phyloP scores from a whole-genome alignment of 1,284 basidiomycete genomes.

The Trichosporon coremiiforme region DNA sequence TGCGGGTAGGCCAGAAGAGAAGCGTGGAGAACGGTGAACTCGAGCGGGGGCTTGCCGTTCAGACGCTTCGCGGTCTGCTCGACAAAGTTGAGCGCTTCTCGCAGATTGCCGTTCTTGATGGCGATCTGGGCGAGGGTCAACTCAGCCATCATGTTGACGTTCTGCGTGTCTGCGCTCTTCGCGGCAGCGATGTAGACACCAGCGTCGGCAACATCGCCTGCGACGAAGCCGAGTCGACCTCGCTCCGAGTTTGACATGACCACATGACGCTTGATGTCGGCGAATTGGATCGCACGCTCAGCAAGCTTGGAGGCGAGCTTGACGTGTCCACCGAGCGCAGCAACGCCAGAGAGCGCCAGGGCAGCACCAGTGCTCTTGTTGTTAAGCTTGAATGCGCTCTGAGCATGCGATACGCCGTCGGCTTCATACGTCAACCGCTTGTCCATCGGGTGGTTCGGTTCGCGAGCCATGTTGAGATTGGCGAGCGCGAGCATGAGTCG shows the following conservation, averaged over 20 bases:
- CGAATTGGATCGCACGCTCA: conserved; percentile 87
- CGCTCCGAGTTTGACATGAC: conserved; percentile 75
- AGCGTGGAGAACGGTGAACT: conserved; percentile 85
- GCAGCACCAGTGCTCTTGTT: conserved; percentile 47
- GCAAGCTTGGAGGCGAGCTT: conserved; percentile 80
- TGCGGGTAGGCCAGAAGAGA: conserved; percentile 78
- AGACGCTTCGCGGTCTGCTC: conserved; percentile 65
- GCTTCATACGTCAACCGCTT: conserved; percentile 44
- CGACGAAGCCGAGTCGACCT: conserved; percentile 76
- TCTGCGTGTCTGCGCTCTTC: conserved; percentile 66
- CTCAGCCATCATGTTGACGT: conserved; percentile 68
- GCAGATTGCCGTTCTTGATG: conserved; percentile 72
- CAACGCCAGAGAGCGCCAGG: conserved; percentile 42
- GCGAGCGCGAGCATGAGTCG: conserved; percentile 79
- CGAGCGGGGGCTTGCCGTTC: conserved; percentile 59
- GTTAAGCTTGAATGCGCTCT: conserved; percentile 49
- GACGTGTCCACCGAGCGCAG: conserved; percentile 41
- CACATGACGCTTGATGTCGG: conserved; percentile 79
- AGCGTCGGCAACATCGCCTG: conserved; percentile 65
- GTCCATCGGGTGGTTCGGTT: conserved; percentile 59
- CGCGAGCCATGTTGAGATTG: conserved; percentile 75
- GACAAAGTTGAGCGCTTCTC: conserved; percentile 67
- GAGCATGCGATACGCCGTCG: conserved; percentile 43
- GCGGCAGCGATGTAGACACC: conserved; percentile 73
- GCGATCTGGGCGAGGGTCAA: conserved; percentile 85